phyloP scores from a whole-genome alignment of 2,329 filamentous ascomycete species.

The Diaporthe nobilis region DNA sequence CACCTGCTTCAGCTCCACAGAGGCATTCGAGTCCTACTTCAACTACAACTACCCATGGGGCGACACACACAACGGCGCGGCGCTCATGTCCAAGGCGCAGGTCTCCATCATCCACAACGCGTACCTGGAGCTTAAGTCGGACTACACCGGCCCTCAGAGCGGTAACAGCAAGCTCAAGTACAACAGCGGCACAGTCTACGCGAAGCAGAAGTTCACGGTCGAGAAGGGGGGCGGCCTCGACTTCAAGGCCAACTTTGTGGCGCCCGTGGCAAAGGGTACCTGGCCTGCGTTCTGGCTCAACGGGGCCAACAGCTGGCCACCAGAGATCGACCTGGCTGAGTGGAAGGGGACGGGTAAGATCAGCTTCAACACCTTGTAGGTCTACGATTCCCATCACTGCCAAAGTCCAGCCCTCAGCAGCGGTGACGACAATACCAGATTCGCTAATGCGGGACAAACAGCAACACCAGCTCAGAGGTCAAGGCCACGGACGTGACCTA shows the following conservation, averaged over 20 bases:
- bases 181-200: constrained; percentile 59
- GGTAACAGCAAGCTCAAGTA: constrained; percentile 61
- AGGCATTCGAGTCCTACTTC: constrained; percentile 58
- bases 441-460: not conserved
- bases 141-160: constrained; percentile 56
- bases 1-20: constrained; percentile 52
- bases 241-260: constrained; percentile 55
- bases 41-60: constrained; percentile 69
- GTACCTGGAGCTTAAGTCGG: constrained; percentile 60
- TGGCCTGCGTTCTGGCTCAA: constrained; percentile 72
- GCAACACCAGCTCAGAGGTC: constrained; percentile 58
- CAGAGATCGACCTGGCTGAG: constrained; percentile 70
- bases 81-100: constrained; percentile 63
- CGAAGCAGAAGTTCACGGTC: constrained; percentile 56
- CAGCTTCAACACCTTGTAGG: constrained; percentile 64
- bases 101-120: constrained; percentile 56
- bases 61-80: constrained; percentile 67
- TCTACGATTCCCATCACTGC: not conserved
- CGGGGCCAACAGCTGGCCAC: constrained; percentile 66
- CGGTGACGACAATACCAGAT: too few species aligned
- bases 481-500: constrained; percentile 62
- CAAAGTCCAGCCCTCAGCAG: not conserved
- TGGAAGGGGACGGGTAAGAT: constrained; percentile 69
- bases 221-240: constrained; percentile 54
- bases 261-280: constrained; percentile 57